Percentiles rank a stretch among this genome's conserved stretches.
phyloP scores from a whole-genome alignment of 805 yeast species.

The Schizosaccharomyces octosporus region DNA sequence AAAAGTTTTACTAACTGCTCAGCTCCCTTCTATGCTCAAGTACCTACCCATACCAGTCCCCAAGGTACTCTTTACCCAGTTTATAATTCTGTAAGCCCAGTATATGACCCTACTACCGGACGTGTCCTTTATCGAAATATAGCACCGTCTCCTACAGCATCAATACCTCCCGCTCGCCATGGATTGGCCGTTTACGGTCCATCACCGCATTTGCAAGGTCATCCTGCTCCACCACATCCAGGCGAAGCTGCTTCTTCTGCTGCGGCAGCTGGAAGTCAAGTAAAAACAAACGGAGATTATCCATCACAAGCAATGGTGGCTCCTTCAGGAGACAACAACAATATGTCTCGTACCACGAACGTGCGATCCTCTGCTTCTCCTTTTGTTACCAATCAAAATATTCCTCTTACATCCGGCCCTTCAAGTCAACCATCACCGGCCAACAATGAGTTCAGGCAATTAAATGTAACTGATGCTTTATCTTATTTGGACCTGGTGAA shows the following conservation, averaged over 20 bases:
- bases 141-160: neutral
- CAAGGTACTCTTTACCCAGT: neutral
- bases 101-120: neutral
- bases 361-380: neutral
- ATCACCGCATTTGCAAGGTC: neutral
- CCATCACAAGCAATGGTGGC: neutral
- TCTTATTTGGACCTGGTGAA: constrained; percentile 90
- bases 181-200: neutral
- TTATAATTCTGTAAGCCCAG: neutral
- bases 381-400: neutral
- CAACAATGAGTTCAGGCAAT: constrained; percentile 22
- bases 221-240: neutral
- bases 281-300: no score
- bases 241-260: no score
- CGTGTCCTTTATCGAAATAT: neutral
- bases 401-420: neutral
- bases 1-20: neutral
- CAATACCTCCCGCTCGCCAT: neutral
- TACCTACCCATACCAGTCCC: neutral
- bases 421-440: neutral
- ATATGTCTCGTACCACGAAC: neutral
- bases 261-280: no score
- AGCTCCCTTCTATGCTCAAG: neutral
- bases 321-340: neutral
- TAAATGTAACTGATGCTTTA: constrained; percentile 88